A percentile compares a stretch with the other conserved stretches of the same genome.
phyloP scores from a whole-genome alignment of 495 filamentous ascomycete genomes.

The Echria macrotheca region DNA sequence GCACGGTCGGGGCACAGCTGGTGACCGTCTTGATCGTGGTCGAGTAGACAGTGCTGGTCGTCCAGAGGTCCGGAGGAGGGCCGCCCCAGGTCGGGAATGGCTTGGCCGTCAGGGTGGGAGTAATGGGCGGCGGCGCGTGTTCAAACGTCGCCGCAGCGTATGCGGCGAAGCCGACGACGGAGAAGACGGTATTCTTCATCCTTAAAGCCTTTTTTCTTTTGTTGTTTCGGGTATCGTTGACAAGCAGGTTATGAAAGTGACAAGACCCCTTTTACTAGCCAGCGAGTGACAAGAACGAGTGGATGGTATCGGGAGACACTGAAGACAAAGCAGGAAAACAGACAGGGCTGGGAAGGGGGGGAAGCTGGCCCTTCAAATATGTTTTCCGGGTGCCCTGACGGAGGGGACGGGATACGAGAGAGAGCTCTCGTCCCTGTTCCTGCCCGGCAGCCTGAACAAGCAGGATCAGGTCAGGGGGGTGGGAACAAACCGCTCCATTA shows the following conservation, averaged over 20 bases:
- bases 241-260: neutral
- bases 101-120: constrained; percentile 1
- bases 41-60: constrained; percentile 30
- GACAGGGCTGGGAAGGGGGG: constrained; percentile 1
- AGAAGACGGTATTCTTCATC: constrained; percentile 23
- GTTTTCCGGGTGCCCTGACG: neutral
- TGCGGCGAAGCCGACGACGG: constrained; percentile 27
- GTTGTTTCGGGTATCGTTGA: neutral
- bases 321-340: constrained; percentile 3
- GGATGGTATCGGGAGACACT: constrained; percentile 23
- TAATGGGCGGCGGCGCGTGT: constrained; percentile 3
- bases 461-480: constrained; percentile 1
- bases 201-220: constrained; percentile 4
- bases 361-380: constrained; percentile 4
- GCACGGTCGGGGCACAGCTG: constrained; percentile 19
- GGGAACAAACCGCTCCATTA: constrained; percentile 4
- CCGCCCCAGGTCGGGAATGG: constrained; percentile 3
- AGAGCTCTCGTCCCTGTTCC: constrained; percentile 5
- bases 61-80: constrained; percentile 15
- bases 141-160: constrained; percentile 19
- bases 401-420: neutral
- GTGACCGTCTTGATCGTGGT: constrained; percentile 26
- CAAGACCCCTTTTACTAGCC: neutral
- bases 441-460: neutral
- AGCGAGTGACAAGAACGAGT: constrained; percentile 25